phyloP scores from a whole-genome alignment of 2,329 filamentous ascomycete genomes.

The Davidsoniella eucalypti region DNA sequence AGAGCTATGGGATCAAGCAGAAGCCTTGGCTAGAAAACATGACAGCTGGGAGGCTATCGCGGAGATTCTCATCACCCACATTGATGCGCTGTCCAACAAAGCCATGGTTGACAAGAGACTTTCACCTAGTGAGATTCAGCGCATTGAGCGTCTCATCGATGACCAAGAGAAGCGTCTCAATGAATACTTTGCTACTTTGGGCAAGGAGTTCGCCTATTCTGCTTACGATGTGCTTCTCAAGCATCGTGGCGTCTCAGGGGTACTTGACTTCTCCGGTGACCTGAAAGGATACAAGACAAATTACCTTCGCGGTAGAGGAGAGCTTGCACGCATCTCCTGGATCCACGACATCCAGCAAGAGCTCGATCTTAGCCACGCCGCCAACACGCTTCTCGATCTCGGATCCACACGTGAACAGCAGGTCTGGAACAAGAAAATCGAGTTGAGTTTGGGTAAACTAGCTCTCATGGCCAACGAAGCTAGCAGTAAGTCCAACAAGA shows the following conservation, averaged over 20 bases:
- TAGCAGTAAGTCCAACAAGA: constrained; percentile 15
- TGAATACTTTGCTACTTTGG: constrained; percentile 45
- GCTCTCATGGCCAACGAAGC: constrained; percentile 48
- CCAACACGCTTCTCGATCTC: constrained; percentile 50
- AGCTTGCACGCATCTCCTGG: constrained; percentile 71
- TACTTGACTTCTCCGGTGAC: constrained; percentile 58
- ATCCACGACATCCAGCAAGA: constrained; percentile 80
- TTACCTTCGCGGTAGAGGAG: constrained; percentile 57
- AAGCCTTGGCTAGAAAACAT: constrained; percentile 42
- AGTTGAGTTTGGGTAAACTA: constrained; percentile 79
- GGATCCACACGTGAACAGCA: constrained; percentile 59
- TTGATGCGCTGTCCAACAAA: constrained; percentile 23
- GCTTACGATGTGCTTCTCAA: constrained; percentile 67
- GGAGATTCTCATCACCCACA: constrained; percentile 37
- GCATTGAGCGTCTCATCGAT: constrained; percentile 22
- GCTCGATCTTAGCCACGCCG: constrained; percentile 57
- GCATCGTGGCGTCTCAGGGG: constrained; percentile 44
- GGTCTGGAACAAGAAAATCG: constrained; percentile 84
- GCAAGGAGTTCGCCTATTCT: constrained; percentile 52
- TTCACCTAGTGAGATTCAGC: constrained; percentile 18
- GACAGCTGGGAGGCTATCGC: constrained; percentile 38
- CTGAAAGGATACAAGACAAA: constrained; percentile 54
- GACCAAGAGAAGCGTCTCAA: constrained; percentile 30
- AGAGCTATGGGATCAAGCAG: constrained; percentile 40
- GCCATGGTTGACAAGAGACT: constrained; percentile 17